Percentiles rank a stretch among this genome's conserved stretches.
phyloP scores from a whole-genome alignment of 2,329 filamentous ascomycete species.

The Phoma herbarum region DNA sequence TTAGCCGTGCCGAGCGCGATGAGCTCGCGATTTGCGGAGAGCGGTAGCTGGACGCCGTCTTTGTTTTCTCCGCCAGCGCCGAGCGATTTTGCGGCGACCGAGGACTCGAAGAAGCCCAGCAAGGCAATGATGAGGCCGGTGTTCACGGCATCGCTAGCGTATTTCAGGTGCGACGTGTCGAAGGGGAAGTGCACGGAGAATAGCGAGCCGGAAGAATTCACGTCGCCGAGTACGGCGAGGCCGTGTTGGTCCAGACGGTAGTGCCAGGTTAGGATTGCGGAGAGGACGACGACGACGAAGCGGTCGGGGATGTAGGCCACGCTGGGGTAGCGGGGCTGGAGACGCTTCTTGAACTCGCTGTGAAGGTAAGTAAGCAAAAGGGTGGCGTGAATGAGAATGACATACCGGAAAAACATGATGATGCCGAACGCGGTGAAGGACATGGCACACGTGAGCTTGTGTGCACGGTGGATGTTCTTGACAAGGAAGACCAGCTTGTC shows the following conservation, averaged over 20 bases:
- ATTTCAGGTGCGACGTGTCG: slow-evolving; percentile 74
- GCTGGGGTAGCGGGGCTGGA: slow-evolving; percentile 80
- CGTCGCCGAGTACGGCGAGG: slow-evolving; percentile 82
- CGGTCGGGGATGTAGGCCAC: slow-evolving; percentile 93
- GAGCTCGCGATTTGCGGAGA: slow-evolving; percentile 92
- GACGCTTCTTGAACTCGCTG: slow-evolving; percentile 77
- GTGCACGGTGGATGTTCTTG: slow-evolving; percentile 70
- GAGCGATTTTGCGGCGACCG: slow-evolving; percentile 91
- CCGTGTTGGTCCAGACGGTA: slow-evolving; percentile 82
- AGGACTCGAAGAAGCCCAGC: slow-evolving; percentile 98
- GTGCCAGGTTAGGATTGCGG: slow-evolving; percentile 78
- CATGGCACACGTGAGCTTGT: slow-evolving; percentile 78
- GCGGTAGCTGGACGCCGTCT: slow-evolving; percentile 77
- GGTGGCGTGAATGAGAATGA: neutral
- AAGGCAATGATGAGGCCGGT: slow-evolving; percentile 93
- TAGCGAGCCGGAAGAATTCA: slow-evolving; percentile 74
- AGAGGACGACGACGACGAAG: slow-evolving; percentile 86
- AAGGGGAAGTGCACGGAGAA: slow-evolving; percentile 92
- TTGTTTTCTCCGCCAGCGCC: slow-evolving; percentile 59
- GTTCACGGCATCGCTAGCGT: slow-evolving; percentile 85
- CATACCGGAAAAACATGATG: slow-evolving; percentile 79
- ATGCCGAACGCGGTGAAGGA: slow-evolving; percentile 81
- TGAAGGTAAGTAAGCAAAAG: neutral
- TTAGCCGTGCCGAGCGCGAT: slow-evolving; percentile 92
- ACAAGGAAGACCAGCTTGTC: slow-evolving; percentile 86